A percentile compares a stretch with the other conserved stretches of the same genome.
phyloP scores from a whole-genome alignment of 345 rosid species.

The Erucastrum elatum region DNA sequence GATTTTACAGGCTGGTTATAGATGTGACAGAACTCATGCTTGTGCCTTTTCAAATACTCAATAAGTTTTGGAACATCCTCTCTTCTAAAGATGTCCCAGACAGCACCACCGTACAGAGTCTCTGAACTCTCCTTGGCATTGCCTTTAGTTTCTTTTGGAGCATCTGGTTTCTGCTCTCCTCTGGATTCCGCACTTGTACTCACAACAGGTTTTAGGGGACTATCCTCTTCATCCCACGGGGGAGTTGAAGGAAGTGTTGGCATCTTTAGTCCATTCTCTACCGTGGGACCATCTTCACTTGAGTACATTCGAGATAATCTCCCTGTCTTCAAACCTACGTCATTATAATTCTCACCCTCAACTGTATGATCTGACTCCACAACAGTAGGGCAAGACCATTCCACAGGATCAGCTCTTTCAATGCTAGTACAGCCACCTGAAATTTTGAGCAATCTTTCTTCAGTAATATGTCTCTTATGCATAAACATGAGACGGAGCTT shows the following conservation, averaged over 20 bases:
- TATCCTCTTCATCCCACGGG: background rate
- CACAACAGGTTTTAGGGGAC: background rate
- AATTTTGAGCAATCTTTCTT: background rate
- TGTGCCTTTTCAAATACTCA: slow-evolving; percentile 62
- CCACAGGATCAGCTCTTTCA: slow-evolving; percentile 2
- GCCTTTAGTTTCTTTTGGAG: background rate
- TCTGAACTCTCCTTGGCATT: slow-evolving; percentile 7
- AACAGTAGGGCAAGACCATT: slow-evolving; percentile 11
- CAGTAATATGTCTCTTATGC: background rate
- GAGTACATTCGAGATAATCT: slow-evolving; percentile 8
- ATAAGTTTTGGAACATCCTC: slow-evolving; percentile 73
- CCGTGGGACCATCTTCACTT: slow-evolving; percentile 22
- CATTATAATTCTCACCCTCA: slow-evolving; percentile 10
- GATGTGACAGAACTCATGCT: slow-evolving; percentile 65
- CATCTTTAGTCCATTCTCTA: slow-evolving; percentile 20
- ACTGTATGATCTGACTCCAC: slow-evolving; percentile 10
- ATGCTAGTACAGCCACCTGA: slow-evolving; percentile 3
- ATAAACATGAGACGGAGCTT: background rate
- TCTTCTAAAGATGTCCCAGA: slow-evolving; percentile 75
- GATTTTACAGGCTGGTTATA: slow-evolving; percentile 23
- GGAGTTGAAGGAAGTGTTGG: slow-evolving; percentile 1
- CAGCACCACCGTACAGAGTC: slow-evolving; percentile 52
- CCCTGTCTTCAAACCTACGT: slow-evolving; percentile 6
- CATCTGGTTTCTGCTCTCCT: slow-evolving; percentile 24
- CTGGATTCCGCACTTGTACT: background rate